These are phyloP conservation scores for Delonix regia DNA, from an alignment of 306 rosid genomes.

Conservation along the genomic window DNA sequence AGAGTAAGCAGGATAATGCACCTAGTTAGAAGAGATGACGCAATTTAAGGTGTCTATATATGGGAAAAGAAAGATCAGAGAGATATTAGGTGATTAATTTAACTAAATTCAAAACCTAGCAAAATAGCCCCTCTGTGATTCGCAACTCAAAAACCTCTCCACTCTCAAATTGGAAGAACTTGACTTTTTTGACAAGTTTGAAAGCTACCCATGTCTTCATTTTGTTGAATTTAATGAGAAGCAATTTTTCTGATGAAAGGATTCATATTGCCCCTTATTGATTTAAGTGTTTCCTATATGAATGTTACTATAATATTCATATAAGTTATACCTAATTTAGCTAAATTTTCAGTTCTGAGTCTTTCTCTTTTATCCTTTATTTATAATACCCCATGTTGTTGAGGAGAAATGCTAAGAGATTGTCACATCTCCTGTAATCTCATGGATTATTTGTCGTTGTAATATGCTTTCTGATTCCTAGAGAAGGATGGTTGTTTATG, in stretches of 20 bases:
- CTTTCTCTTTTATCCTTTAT: neutral
- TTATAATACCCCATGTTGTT: neutral
- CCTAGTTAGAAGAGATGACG: too few species aligned
- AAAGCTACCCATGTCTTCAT: conserved; percentile 59
- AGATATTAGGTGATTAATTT: too few species aligned
- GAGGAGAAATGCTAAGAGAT: too few species aligned
- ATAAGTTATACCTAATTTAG: conserved; percentile 4
- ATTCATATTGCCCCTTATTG: conserved; percentile 65
- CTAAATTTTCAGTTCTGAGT: neutral
- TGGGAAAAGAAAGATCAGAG: too few species aligned
- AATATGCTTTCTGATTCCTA: too few species aligned
- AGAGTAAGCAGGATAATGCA: too few species aligned
- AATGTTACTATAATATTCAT: conserved; percentile 32
- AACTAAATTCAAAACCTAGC: too few species aligned
- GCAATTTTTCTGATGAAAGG: conserved; percentile 50
- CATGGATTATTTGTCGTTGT: too few species aligned
- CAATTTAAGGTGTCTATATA: too few species aligned
- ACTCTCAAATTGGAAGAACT: conserved; percentile 45
- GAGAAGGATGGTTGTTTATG: too few species aligned
- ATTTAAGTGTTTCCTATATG: conserved; percentile 46
- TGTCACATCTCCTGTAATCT: too few species aligned
- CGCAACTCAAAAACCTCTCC: conserved; percentile 43
- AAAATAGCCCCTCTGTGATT: conserved; percentile 43
- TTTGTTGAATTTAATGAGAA: conserved; percentile 50
- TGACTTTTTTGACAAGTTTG: conserved; percentile 67